Conservation (phyloP, 495 filamentous ascomycete species). For the Aeminium ludgeri region DNA sequence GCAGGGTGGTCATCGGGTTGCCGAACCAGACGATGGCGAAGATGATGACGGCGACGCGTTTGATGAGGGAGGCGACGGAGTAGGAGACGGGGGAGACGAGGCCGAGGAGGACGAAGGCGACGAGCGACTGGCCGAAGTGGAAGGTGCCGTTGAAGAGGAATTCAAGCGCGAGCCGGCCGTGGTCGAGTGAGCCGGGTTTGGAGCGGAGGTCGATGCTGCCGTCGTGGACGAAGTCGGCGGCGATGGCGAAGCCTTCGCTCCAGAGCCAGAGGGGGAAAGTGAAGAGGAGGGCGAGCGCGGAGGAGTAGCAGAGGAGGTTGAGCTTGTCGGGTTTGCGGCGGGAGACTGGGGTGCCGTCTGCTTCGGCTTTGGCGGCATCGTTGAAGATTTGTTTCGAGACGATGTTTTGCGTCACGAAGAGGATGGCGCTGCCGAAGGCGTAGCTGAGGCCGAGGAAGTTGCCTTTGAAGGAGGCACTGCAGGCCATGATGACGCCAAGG, state of each 20-base stretch:
- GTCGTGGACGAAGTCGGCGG: conserved; percentile 53
- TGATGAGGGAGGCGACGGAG: conserved; percentile 85
- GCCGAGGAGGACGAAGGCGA: conserved; percentile 81
- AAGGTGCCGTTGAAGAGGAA: conserved; percentile 95
- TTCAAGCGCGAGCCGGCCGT: conserved; percentile 59
- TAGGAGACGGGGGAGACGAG: conserved; percentile 94
- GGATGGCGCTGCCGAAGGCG: conserved; percentile 69
- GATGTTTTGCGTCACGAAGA: conserved; percentile 98
- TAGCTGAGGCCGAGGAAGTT: conserved; percentile 77
- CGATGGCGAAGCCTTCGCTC: conserved; percentile 63
- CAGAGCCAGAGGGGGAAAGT: conserved; percentile 91
- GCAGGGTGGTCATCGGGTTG: conserved; percentile 62
- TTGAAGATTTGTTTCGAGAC: conserved; percentile 99
- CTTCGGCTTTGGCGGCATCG: conserved; percentile 67
- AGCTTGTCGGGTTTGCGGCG: conserved; percentile 81
- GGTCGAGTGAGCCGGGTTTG: conserved; percentile 54
- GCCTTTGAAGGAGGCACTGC: conserved; percentile 71
- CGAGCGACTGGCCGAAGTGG: conserved; percentile 90
- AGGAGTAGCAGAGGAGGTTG: conserved; percentile 92
- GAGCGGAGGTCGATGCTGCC: conserved; percentile 40
- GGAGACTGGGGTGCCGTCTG: conserved; percentile 38
- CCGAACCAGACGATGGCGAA: conserved; percentile 95
- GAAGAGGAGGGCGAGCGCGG: conserved; percentile 72
- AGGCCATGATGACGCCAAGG: conserved; percentile 83
- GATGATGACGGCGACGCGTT: conserved; percentile 91